Evolutionary conservation across 2,329 filamentous ascomycete species (phyloP), one percentile per base, ranked within the genome.

Genomic region (Cryphonectria japonica): DNA sequence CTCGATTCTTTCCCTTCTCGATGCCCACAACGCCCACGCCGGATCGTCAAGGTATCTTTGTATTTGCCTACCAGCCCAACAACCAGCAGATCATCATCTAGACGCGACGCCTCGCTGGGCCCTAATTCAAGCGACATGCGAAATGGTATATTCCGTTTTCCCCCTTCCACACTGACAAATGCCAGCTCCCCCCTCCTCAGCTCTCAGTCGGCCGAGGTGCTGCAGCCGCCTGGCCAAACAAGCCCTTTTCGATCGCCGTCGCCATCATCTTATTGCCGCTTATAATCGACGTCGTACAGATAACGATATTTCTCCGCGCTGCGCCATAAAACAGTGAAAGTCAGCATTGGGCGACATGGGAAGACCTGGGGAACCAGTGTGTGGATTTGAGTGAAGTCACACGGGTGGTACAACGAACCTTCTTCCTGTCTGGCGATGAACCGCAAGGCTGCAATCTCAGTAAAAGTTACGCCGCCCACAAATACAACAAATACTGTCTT

Each of bases 401-500:
- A 52, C 32, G 8, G 39, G 50, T 43, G 13, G 37, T 50, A 77
- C 84, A 75, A 69, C 67, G 34, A 78, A 90, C 89, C 87, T 85
- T 93, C 88, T 89, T 96, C 91, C 80, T 95, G 91, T 78, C 90
- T 90, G 13, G 93, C 93, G 75, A 99, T 92, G 79, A 97, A 98
- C 69, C 97, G 88, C 78, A 99, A 80, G 29, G 97, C 96, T 57
- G 97, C 94, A 79, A 99, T 95, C 82, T 99, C 96, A 0, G 96
- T 95, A 78, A 97, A 97, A 0, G 94, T 98, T 69, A 99, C 93
- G 1, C 96, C 97, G n/a, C 96, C 96, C 26, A 99, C 84, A 81
- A 98, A 98, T 76, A 98, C 97, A n/a, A 99, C 91, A 78, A 98
- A 93, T 0, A 97, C 92, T 0, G 93, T 95, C 84, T 97, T 97